Evolutionary conservation across 2,329 filamentous ascomycete species (phyloP).

Genomic region (Aspergillus carbonarius): DNA sequence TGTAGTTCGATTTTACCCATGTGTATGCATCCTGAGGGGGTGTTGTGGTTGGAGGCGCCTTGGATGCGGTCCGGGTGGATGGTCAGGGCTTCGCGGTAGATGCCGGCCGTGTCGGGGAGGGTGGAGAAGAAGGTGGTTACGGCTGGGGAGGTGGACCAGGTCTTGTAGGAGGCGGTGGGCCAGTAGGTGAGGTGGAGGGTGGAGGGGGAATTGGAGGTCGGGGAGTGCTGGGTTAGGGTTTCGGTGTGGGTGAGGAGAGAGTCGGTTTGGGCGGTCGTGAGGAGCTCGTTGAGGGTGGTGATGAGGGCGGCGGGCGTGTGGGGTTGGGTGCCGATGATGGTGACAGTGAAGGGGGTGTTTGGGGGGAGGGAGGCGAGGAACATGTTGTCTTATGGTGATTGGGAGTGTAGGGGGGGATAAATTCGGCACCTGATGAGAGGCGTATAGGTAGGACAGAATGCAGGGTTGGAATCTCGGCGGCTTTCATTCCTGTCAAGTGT

Average conservation of each 20-base stretch:
- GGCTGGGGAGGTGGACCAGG: constrained; percentile 14
- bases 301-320: neutral
- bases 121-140: constrained; percentile 16
- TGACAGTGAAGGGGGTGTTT: constrained; percentile 4
- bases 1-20: constrained; percentile 6
- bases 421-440: too few species aligned
- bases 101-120: constrained; percentile 14
- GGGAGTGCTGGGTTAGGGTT: constrained; percentile 10
- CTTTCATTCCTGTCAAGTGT: too few species aligned
- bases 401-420: neutral
- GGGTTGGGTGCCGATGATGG: constrained; percentile 17
- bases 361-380: constrained; percentile 1
- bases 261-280: neutral
- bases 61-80: constrained; percentile 12
- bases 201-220: constrained; percentile 19
- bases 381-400: neutral
- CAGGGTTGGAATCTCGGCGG: too few species aligned
- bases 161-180: constrained; percentile 7
- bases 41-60: constrained; percentile 11
- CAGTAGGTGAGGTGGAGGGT: constrained; percentile 19
- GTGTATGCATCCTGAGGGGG: constrained; percentile 7
- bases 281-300: constrained; percentile 2
- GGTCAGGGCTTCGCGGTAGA: constrained; percentile 19
- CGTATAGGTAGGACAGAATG: too few species aligned
- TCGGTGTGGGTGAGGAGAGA: constrained; percentile 7